phyloP scores from a whole-genome alignment of 441 rosid species.

The Adansonia grandidieri region DNA sequence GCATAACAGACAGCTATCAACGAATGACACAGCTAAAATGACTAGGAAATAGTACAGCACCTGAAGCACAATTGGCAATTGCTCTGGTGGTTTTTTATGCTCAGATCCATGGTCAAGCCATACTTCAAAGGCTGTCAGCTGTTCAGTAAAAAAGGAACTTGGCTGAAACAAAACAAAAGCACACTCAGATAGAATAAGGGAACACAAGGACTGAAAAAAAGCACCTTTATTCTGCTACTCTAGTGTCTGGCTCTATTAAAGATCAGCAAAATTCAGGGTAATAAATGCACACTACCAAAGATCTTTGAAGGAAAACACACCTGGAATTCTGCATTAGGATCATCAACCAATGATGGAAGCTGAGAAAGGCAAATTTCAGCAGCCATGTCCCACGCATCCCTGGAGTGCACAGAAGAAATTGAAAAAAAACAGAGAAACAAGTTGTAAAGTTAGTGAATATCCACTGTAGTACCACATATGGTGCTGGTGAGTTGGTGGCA shows the following conservation, averaged over 20 bases:
- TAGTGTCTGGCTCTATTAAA: slow-evolving; percentile 5
- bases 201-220: not conserved
- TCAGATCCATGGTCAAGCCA: slow-evolving; percentile 99
- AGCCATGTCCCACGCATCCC: slow-evolving; percentile 99
- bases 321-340: slow-evolving; percentile 86
- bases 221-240: not conserved
- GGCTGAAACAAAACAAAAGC: slow-evolving; percentile 57
- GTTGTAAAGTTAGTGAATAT: slow-evolving; percentile 31
- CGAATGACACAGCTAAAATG: slow-evolving; percentile 26
- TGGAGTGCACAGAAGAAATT: slow-evolving; percentile 36
- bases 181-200: slow-evolving; percentile 10
- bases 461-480: slow-evolving; percentile 87
- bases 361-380: slow-evolving; percentile 99
- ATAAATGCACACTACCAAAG: slow-evolving; percentile 2
- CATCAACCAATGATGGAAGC: slow-evolving; percentile 89
- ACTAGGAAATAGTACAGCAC: slow-evolving; percentile 40
- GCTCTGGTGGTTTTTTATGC: slow-evolving; percentile 96
- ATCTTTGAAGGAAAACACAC: slow-evolving; percentile 39
- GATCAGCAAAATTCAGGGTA: slow-evolving; percentile 19
- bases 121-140: slow-evolving; percentile 96
- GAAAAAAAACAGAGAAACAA: slow-evolving; percentile 34
- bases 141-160: slow-evolving; percentile 96
- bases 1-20: slow-evolving; percentile 6
- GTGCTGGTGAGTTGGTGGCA: slow-evolving; percentile 99
- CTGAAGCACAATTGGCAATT: slow-evolving; percentile 97